These are phyloP conservation scores for Wickerhamiella australiensis DNA, from an alignment of 805 yeast species.

Conservation along the genomic window DNA sequence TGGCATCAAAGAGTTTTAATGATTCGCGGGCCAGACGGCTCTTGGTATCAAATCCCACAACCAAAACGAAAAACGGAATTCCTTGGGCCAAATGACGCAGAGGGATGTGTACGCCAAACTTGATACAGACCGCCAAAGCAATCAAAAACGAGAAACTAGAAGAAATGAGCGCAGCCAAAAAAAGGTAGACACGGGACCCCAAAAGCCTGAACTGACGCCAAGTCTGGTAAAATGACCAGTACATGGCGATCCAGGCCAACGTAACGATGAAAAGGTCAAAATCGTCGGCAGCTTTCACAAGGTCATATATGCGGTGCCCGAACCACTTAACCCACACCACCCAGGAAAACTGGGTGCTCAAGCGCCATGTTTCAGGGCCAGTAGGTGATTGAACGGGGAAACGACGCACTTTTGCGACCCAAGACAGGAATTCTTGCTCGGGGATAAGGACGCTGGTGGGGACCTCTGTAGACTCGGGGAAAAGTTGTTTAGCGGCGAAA, in stretches of 20 bases:
- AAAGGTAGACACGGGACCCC: slow-evolving; percentile 84
- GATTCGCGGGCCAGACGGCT: slow-evolving; percentile 46
- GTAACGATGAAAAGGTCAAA: slow-evolving; percentile 73
- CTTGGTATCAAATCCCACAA: slow-evolving; percentile 84
- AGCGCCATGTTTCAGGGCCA: slow-evolving; percentile 30
- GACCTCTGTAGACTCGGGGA: slow-evolving; percentile 18
- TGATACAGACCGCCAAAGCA: slow-evolving; percentile 53
- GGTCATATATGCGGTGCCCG: slow-evolving; percentile 25
- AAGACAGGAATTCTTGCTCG: slow-evolving; percentile 22
- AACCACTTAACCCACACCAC: slow-evolving; percentile 29
- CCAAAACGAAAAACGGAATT: slow-evolving; percentile 81
- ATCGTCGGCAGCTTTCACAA: slow-evolving; percentile 56
- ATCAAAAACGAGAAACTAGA: slow-evolving; percentile 74
- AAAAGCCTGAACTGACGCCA: slow-evolving; percentile 62
- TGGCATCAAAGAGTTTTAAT: slow-evolving; percentile 26
- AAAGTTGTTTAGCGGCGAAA: slow-evolving; percentile 10
- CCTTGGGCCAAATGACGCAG: slow-evolving; percentile 76
- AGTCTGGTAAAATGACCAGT: slow-evolving; percentile 63
- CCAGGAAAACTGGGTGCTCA: slow-evolving; percentile 32
- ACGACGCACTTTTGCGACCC: slow-evolving; percentile 21
- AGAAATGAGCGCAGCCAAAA: slow-evolving; percentile 61
- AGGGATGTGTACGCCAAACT: slow-evolving; percentile 51
- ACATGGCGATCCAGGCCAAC: slow-evolving; percentile 76
- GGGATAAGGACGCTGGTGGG: slow-evolving; percentile 29
- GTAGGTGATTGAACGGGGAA: slow-evolving; percentile 28